Percentiles rank a stretch among this genome's conserved stretches.
Conservation (phyloP, 2,329 filamentous ascomycete genomes). For the Paraphoma sp. region DNA sequence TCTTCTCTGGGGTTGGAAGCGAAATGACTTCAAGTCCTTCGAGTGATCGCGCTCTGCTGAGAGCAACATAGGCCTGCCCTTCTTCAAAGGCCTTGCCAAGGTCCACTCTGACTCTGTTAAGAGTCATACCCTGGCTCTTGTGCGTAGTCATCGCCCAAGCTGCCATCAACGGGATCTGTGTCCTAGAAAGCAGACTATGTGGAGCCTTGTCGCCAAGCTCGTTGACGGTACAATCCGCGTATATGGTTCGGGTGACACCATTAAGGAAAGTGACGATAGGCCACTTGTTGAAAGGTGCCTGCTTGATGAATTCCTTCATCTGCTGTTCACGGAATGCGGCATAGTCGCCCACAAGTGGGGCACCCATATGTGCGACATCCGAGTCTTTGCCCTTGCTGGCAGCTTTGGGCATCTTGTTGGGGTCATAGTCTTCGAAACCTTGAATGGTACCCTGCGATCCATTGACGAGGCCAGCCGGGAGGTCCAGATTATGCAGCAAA, state of each 20-base stretch:
- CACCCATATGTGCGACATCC: constrained; percentile 5
- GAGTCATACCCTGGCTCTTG: constrained; percentile 65
- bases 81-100: constrained; percentile 60
- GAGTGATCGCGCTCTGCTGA: constrained; percentile 62
- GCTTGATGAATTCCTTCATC: constrained; percentile 50
- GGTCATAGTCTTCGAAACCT: constrained; percentile 47
- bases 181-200: constrained; percentile 60
- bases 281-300: constrained; percentile 49
- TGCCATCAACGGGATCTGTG: constrained; percentile 65
- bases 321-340: constrained; percentile 46
- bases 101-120: constrained; percentile 65
- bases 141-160: constrained; percentile 71
- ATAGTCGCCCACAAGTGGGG: constrained; percentile 45
- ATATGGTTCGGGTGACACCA: constrained; percentile 54
- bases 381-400: constrained; percentile 5
- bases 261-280: constrained; percentile 63
- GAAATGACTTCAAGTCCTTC: constrained; percentile 55
- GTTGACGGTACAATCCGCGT: constrained; percentile 58
- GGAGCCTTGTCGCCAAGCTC: constrained; percentile 56
- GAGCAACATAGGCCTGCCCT: constrained; percentile 69
- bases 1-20: constrained; percentile 25
- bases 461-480: constrained; percentile 39
- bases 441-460: constrained; percentile 43
- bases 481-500: constrained; percentile 58
- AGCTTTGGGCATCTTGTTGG: constrained; percentile 34